Base-by-base conservation (phyloP, 2,329 filamentous ascomycete genomes). In the Colletotrichum theobromicola region DNA sequence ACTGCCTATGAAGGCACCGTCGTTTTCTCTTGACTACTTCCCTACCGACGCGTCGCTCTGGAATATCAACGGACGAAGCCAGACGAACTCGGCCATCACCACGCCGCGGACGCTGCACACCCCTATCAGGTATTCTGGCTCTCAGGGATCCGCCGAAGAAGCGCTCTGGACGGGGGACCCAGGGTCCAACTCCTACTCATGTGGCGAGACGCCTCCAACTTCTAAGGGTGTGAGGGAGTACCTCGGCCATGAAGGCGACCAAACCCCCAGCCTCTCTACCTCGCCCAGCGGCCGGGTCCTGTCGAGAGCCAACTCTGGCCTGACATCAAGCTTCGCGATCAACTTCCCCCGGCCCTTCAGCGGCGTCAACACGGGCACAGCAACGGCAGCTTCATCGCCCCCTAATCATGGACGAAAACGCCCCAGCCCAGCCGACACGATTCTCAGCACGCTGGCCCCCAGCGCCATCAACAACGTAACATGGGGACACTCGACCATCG, bases 1-100 rank as follows among this genome's bases (percentile, higher is more conserved):
- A 9, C 84, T 93, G 16, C 88, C 91, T 4, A 88, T 93, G 85
- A 93, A 93, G 80, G 91, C 90, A 1, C 91, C 90, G 1, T 90
- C 91, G 0, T 93, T 93, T 78, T 93, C 92, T 1, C 83, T 93
- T 3, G 91, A 93, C 73, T 93, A 93, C 78, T 93, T 93, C 75
- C 91, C 92, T 1, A 90, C 88, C 1, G 88, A 92, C 75, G 87
- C 86, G 3, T 86, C 87, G 1, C 83, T 88, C 15, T 91, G 90
- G 90, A 87, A 86, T 35, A 80, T 86, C 28, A 87, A 88, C 76
- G 85, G 86, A 65, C 87, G 85, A 72, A 91, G 88, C 70, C 87
- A 89, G 53, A 86, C 85, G 16, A 88, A 88, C 75, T 92, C 91
- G 2, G 88, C 82, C 15, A 83, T 88, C 21, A 90, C 90, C 4